These are phyloP conservation scores for Pleurotus tuber-regium DNA, from an alignment of 768 basidiomycete genomes.

Conservation along the genomic window DNA sequence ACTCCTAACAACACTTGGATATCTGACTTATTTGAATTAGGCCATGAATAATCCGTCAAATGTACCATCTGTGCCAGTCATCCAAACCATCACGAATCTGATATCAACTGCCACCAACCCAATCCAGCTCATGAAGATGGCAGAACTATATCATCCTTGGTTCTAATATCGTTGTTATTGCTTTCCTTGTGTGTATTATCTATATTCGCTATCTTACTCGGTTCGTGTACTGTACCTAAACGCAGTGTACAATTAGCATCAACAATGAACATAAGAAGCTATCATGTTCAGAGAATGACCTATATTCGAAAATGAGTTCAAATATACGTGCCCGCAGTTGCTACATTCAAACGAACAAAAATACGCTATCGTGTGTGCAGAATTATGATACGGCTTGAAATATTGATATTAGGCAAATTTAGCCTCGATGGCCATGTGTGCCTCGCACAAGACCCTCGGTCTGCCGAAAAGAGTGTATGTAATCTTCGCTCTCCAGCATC, in stretches of 20 bases:
- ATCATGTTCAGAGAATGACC: too few species aligned
- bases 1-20: not conserved
- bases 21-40: slow-evolving; percentile 21
- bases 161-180: slow-evolving; percentile 46
- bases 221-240: too few species aligned
- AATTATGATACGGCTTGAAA: too few species aligned
- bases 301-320: too few species aligned
- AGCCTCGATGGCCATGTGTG: slow-evolving; percentile 31
- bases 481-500: slow-evolving; percentile 70
- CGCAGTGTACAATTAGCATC: too few species aligned
- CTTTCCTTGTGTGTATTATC: too few species aligned
- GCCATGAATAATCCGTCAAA: slow-evolving; percentile 32
- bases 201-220: too few species aligned
- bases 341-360: too few species aligned
- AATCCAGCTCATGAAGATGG: slow-evolving; percentile 79
- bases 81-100: slow-evolving; percentile 79
- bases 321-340: too few species aligned
- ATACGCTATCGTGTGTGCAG: too few species aligned
- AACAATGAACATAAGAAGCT: too few species aligned
- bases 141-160: slow-evolving; percentile 85
- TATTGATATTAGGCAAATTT: too few species aligned
- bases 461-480: slow-evolving; percentile 69
- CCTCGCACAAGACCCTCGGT: slow-evolving; percentile 68
- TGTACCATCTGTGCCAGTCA: slow-evolving; percentile 49
- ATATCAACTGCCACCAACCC: slow-evolving; percentile 88